A percentile compares a stretch with the other conserved stretches of the same genome.
phyloP scores from a whole-genome alignment of 306 rosid genomes.

The Malus domestica region DNA sequence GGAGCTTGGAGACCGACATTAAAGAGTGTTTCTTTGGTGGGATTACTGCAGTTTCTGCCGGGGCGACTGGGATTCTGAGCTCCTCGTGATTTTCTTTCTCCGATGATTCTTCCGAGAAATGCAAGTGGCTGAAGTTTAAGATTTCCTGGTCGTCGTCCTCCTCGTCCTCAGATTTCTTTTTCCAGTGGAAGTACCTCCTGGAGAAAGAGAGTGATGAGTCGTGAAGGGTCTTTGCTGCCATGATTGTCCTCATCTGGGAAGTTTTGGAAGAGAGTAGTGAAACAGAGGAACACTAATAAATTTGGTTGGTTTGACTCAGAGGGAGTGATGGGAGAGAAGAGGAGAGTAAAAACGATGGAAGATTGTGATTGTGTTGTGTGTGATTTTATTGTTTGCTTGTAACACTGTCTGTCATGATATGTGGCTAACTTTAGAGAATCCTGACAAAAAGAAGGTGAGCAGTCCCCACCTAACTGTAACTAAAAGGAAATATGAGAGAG shows the following conservation, averaged over 20 bases:
- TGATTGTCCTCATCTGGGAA: constrained; percentile 48
- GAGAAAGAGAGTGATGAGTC: constrained; percentile 90
- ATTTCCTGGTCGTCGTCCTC: constrained; percentile 38
- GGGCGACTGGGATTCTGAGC: constrained; percentile 6
- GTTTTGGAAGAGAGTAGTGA: not conserved
- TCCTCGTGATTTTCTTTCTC: constrained; percentile 9
- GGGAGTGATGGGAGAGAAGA: not conserved
- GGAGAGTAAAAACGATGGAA: not conserved
- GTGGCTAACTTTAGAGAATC: constrained; percentile 5
- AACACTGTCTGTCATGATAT: not conserved
- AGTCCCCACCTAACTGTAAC: constrained; percentile 46
- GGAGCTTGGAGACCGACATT: constrained; percentile 39
- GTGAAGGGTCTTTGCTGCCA: constrained; percentile 61
- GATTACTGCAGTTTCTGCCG: not conserved
- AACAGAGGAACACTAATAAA: not conserved
- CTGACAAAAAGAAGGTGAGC: constrained; percentile 57
- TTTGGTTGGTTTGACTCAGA: not conserved
- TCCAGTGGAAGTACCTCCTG: constrained; percentile 67
- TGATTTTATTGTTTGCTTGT: not conserved
- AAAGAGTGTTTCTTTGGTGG: constrained; percentile 16
- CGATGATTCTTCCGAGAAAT: constrained; percentile 14
- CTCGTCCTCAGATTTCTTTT: constrained; percentile 41
- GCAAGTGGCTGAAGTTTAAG: constrained; percentile 42
- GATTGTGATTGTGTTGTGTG: not conserved
- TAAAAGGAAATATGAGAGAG: constrained; percentile 6